Conservation (phyloP, 495 filamentous ascomycete genomes). For the Aspergillus indologenus region DNA sequence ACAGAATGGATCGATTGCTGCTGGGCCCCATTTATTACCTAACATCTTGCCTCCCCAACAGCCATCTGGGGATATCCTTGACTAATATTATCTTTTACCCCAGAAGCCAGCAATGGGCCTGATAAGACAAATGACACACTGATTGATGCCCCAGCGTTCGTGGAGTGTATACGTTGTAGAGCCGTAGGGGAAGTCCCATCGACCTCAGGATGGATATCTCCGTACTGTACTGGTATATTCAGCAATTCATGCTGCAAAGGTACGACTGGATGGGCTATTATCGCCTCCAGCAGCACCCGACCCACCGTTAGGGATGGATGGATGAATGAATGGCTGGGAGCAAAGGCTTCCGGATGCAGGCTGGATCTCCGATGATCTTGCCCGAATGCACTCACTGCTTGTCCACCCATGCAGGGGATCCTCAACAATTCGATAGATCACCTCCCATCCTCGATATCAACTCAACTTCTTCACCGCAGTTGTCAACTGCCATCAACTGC, state of each 20-base stretch:
- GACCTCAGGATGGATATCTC: too few species aligned
- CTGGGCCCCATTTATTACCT: conserved; percentile 1
- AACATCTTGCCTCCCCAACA: not conserved
- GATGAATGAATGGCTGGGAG: not conserved
- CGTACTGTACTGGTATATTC: too few species aligned
- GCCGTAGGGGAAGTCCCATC: too few species aligned
- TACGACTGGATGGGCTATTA: too few species aligned
- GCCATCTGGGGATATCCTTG: not conserved
- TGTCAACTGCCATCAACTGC: too few species aligned
- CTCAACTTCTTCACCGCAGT: not conserved
- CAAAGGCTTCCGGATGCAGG: not conserved
- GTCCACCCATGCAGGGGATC: not conserved
- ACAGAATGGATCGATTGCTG: not conserved
- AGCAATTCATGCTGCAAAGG: too few species aligned
- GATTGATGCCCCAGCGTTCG: not conserved
- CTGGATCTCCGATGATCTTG: not conserved
- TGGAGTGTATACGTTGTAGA: too few species aligned
- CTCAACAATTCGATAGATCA: not conserved
- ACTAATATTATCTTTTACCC: not conserved
- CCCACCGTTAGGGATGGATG: too few species aligned
- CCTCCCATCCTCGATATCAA: not conserved
- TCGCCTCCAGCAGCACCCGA: too few species aligned
- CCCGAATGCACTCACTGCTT: not conserved
- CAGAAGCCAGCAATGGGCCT: not conserved
- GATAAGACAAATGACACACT: too few species aligned